Evolutionary conservation across 768 basidiomycete species (phyloP).

Genomic region (Tubosaeta brunneosetosa): DNA sequence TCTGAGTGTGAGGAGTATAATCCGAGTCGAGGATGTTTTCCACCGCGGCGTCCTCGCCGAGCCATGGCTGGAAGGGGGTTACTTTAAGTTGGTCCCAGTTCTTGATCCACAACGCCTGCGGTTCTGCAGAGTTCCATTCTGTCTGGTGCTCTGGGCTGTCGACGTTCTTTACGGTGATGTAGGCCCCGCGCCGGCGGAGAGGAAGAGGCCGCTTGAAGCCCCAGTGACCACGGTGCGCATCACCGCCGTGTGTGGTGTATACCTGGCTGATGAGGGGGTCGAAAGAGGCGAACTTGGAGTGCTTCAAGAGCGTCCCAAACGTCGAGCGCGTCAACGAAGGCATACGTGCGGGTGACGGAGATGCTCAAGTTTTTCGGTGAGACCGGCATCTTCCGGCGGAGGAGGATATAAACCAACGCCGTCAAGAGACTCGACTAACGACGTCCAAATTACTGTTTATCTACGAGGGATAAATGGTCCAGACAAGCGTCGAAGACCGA

Average conservation of each 20-base stretch:
- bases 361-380: background rate
- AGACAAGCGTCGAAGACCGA: constrained; percentile 84
- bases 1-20: constrained; percentile 14
- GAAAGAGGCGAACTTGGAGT: constrained; percentile 77
- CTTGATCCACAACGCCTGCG: constrained; percentile 61
- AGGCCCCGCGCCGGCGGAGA: constrained; percentile 56
- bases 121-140: constrained; percentile 68
- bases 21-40: constrained; percentile 27
- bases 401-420: constrained; percentile 26
- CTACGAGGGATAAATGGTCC: constrained; percentile 72
- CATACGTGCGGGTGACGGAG: constrained; percentile 3
- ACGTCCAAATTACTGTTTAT: constrained; percentile 81
- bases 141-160: constrained; percentile 74
- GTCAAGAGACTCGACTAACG: constrained; percentile 35
- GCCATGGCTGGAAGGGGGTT: constrained; percentile 4
- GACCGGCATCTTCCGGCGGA: constrained; percentile 27
- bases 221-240: constrained; percentile 76
- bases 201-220: constrained; percentile 82
- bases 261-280: constrained; percentile 75
- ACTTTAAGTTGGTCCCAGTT: constrained; percentile 57
- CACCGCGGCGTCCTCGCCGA: constrained; percentile 13
- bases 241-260: constrained; percentile 64
- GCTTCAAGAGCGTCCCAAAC: constrained; percentile 72
- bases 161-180: constrained; percentile 61
- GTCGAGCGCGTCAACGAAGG: constrained; percentile 48